Base-by-base conservation (phyloP, 257 asterid species). In the Prunella vulgaris region DNA sequence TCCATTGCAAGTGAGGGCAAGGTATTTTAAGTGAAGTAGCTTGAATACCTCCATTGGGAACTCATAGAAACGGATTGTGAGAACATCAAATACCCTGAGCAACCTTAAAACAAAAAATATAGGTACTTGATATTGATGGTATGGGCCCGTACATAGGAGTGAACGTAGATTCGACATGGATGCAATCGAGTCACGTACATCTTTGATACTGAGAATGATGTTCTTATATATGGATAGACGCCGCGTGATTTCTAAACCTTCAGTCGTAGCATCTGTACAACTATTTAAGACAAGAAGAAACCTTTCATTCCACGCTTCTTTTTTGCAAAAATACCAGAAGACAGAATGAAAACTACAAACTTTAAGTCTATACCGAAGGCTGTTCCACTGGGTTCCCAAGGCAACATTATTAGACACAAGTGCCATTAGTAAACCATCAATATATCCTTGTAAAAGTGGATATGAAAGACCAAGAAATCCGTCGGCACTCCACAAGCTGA, bases 41-140 rank as follows among this genome's bases (percentile, higher is more conserved):
- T 57, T 25, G 2, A 63, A 4, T 5, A 75, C 52, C 18, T 25
- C 60, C 3, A 4, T 0, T 0, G 72, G 73, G 38, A 57, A 76
- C 15, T 49, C 15, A 10, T 64, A 42, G 51, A 42, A 42, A 3
- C 51, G 51, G 17, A 42, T 42, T 3, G 51, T 13, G 14, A 42
- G 18, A 33, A 58, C 58, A 33, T 76, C 73, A 2, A 76, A 27
- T 10, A 76, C 73, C 27, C 42, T 46, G 0, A 76, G 22, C 40
- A 70, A 57, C 53, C 44, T 70, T 30, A 21, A 72, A 3, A 14
- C 22, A 0, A 32, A 14, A 52, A 27, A 49, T 4, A 66, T 0
- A 0, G 49, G 60, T 0, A 60, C 21, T n/a, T 68, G 70, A 35
- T 58, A 58, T 3, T 10, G 60, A 35, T 46, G 69, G 10, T 12